Percentiles rank a stretch among this genome's conserved stretches.
Evolutionary conservation across 108 stramenopile genomes (phyloP).

Genomic region (Cyclotella atomus): DNA sequence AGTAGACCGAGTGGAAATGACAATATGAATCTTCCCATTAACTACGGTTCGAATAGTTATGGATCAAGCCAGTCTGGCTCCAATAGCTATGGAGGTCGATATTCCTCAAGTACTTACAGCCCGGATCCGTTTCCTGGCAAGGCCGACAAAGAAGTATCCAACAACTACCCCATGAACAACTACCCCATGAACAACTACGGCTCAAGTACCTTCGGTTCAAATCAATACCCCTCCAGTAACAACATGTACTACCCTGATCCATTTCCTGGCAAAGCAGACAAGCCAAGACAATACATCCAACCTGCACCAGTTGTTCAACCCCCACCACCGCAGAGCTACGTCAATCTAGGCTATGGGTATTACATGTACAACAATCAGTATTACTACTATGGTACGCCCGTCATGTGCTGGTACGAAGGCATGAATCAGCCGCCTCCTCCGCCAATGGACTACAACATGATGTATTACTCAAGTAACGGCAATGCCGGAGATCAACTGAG

Average conservation of each 20-base stretch:
- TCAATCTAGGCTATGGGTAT: not conserved
- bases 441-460: not conserved
- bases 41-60: not conserved
- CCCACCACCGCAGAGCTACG: not conserved
- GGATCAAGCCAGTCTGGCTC: not conserved
- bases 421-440: not conserved
- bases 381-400: conserved; percentile 7
- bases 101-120: not conserved
- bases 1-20: not conserved
- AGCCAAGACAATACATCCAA: not conserved
- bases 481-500: not conserved
- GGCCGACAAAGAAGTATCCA: not conserved
- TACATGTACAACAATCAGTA: not conserved
- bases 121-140: not conserved
- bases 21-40: not conserved
- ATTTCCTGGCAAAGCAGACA: not conserved
- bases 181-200: not conserved
- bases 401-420: not conserved
- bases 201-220: too few relatives aligned
- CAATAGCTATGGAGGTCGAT: too few relatives aligned
- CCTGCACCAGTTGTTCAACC: not conserved
- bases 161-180: not conserved
- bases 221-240: not conserved
- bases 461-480: not conserved
- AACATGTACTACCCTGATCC: not conserved